Evolutionary conservation across 2,329 filamentous ascomycete genomes (phyloP).

Genomic region (Ophiostoma sp.): DNA sequence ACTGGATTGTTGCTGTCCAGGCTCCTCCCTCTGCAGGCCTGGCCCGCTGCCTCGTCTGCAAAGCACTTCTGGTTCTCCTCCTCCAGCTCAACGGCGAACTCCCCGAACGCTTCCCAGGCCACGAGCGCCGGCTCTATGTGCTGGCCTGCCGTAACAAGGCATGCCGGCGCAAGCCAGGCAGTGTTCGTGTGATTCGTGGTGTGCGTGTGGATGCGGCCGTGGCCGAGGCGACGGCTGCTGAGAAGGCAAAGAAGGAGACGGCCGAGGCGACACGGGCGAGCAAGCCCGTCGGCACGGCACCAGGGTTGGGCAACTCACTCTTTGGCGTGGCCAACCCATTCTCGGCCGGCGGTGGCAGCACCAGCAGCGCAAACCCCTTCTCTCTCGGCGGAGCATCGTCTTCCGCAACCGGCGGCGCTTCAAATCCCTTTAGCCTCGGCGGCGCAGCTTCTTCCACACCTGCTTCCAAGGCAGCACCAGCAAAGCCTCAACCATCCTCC

Average conservation of each 20-base stretch:
- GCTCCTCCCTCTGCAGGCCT: conserved; percentile 72
- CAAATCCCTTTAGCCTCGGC: conserved; percentile 32
- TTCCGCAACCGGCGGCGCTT: conserved; percentile 17
- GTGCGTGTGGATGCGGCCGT: conserved; percentile 51
- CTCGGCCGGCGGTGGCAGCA: conserved; percentile 37
- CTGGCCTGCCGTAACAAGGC: conserved; percentile 76
- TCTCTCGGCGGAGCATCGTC: conserved; percentile 30
- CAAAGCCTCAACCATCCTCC: conserved; percentile 30
- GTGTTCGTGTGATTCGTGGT: conserved; percentile 72
- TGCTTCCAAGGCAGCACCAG: conserved; percentile 20
- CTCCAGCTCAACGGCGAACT: conserved; percentile 91
- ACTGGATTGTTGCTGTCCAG: conserved; percentile 75
- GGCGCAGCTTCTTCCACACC: conserved; percentile 3
- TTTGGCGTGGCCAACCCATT: conserved; percentile 62
- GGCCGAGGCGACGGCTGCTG: conserved; percentile 31
- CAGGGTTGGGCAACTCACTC: conserved; percentile 63
- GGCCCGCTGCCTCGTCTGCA: conserved; percentile 85
- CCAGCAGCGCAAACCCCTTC: conserved; percentile 36
- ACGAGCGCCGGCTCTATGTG: conserved; percentile 85
- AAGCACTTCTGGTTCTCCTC: conserved; percentile 76
- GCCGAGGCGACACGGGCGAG: conserved; percentile 36
- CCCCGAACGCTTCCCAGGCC: conserved; percentile 79
- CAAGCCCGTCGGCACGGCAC: conserved; percentile 35
- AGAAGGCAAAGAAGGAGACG: conserved; percentile 38
- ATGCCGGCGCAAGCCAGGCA: conserved; percentile 81